These are phyloP conservation scores for Remersonia thermophila DNA, from an alignment of 2,329 filamentous ascomycete species.

Conservation along the genomic window DNA sequence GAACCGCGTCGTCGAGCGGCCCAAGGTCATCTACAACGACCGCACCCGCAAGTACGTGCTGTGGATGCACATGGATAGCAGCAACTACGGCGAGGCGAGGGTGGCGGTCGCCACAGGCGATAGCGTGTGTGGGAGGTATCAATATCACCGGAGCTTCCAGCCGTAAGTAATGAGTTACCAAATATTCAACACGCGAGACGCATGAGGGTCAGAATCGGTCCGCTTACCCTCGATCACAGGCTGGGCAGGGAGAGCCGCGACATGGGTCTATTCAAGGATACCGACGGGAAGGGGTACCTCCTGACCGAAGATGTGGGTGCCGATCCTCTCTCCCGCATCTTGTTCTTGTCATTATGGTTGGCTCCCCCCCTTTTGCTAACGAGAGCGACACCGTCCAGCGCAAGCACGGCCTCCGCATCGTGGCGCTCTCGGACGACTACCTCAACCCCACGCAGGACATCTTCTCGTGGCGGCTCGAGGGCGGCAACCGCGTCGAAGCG, in stretches of 20 bases:
- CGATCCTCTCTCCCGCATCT: background rate
- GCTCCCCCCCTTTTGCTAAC: background rate
- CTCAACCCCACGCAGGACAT: slow-evolving; percentile 35
- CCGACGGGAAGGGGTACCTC: slow-evolving; percentile 47
- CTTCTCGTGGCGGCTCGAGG: slow-evolving; percentile 31
- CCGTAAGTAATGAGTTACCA: slow-evolving; percentile 8
- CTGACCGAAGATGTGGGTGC: slow-evolving; percentile 47
- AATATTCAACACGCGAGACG: too few relatives aligned
- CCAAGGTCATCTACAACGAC: slow-evolving; percentile 57
- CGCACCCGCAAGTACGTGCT: slow-evolving; percentile 53
- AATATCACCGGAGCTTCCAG: slow-evolving; percentile 22
- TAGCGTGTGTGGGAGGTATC: slow-evolving; percentile 39
- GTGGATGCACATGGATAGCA: slow-evolving; percentile 55
- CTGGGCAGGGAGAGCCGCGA: slow-evolving; percentile 37
- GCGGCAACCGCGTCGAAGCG: slow-evolving; percentile 40
- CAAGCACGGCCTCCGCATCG: slow-evolving; percentile 44
- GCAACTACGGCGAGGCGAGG: slow-evolving; percentile 49
- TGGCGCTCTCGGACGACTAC: slow-evolving; percentile 44
- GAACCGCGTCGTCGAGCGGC: slow-evolving; percentile 50
- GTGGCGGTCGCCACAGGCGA: slow-evolving; percentile 50
- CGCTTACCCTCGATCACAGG: too few relatives aligned
- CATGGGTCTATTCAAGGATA: slow-evolving; percentile 49
- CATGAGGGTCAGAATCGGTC: too few relatives aligned
- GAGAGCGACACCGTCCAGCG: slow-evolving; percentile 26
- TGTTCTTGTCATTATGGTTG: background rate